A percentile compares a stretch with the other conserved stretches of the same genome.
phyloP scores from a whole-genome alignment of 2,329 filamentous ascomycete species.

The Fusarium sp. region DNA sequence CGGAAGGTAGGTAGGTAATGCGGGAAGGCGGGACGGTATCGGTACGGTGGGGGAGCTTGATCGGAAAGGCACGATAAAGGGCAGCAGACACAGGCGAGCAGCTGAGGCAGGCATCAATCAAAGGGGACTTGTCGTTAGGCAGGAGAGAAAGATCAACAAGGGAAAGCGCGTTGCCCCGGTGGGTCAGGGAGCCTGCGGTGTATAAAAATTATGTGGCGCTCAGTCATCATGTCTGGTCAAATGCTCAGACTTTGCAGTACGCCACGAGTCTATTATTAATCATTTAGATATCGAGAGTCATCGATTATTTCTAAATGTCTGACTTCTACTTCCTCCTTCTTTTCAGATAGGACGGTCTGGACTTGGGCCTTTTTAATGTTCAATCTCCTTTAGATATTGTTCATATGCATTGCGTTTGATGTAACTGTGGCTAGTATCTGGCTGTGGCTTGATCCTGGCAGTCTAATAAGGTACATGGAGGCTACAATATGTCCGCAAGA shows the following conservation, averaged over 20 bases:
- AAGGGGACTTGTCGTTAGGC: neutral
- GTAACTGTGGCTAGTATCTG: no score
- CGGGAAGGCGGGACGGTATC: slow-evolving; percentile 34
- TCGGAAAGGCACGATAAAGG: slow-evolving; percentile 30
- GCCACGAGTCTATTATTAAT: neutral
- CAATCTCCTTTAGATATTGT: no score
- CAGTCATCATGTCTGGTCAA: neutral
- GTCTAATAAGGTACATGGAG: no score
- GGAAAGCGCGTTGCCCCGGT: neutral
- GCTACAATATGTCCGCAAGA: no score
- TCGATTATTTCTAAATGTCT: neutral
- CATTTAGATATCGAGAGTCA: neutral
- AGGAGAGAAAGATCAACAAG: neutral
- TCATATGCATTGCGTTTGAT: no score
- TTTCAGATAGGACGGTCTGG: no score
- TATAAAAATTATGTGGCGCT: slow-evolving; percentile 8
- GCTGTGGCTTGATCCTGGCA: no score
- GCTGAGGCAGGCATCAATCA: slow-evolving; percentile 5
- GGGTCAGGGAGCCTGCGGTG: neutral
- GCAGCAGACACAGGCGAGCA: slow-evolving; percentile 21
- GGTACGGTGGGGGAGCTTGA: slow-evolving; percentile 32
- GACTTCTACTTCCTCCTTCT: no score
- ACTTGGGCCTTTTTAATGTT: no score
- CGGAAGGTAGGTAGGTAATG: neutral
- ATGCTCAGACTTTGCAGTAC: neutral